Percentiles rank a stretch among this genome's conserved stretches.
Evolutionary conservation across 75 land plant genomes (phyloP).

Genomic region (Pinus taeda): DNA sequence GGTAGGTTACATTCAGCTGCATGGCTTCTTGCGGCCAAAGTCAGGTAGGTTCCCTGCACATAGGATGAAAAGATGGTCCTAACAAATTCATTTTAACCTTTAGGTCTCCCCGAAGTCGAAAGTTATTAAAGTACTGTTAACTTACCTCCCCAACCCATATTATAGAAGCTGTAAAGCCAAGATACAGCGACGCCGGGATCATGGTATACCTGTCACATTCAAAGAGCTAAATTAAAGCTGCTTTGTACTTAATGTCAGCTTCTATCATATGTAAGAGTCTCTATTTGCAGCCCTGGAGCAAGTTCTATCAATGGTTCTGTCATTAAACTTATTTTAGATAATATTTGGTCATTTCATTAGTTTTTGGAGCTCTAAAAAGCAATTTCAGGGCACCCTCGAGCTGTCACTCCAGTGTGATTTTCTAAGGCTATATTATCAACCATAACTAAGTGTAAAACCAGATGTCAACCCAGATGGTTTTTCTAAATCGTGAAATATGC

Average conservation of each 20-base stretch:
- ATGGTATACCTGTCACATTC: conserved; percentile 68
- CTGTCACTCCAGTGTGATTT: not conserved
- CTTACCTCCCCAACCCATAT: conserved; percentile 92
- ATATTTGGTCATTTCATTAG: not conserved
- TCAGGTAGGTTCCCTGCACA: conserved; percentile 87
- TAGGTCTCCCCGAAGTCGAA: too few relatives aligned
- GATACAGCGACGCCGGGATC: conserved; percentile 81
- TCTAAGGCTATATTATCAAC: not conserved
- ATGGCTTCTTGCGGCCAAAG: conserved; percentile 76
- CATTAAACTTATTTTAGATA: not conserved
- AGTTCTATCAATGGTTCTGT: not conserved
- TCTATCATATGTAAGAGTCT: not conserved
- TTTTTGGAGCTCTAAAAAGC: not conserved
- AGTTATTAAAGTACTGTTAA: too few relatives aligned
- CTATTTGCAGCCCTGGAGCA: not conserved
- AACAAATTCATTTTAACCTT: too few relatives aligned
- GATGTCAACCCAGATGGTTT: too few relatives aligned
- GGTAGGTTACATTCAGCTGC: conserved; percentile 55
- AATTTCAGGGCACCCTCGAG: not conserved
- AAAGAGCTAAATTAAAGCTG: not conserved
- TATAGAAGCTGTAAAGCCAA: conserved; percentile 88
- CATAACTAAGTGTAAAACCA: too few relatives aligned
- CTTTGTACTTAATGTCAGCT: not conserved
- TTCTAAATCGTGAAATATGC: not conserved
- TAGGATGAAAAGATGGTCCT: not conserved